phyloP scores from a whole-genome alignment of 192 early-diverging fungal genomes.

The Rhizophagus prolifer region DNA sequence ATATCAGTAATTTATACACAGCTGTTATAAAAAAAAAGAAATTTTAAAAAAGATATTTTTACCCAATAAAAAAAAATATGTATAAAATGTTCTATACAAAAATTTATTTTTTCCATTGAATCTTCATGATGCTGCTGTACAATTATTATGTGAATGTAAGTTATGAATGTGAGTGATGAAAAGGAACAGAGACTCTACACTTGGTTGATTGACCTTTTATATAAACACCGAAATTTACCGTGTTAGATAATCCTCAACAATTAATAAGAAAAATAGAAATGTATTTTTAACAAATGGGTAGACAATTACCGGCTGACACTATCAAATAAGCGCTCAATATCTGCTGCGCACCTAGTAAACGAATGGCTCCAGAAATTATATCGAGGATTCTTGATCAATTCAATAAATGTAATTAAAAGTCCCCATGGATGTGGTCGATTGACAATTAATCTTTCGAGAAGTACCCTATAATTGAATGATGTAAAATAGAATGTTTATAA shows the following conservation, averaged over 20 bases:
- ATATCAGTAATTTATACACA: too few relatives aligned
- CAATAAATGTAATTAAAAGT: slow-evolving; percentile 95
- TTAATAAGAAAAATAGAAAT: neutral
- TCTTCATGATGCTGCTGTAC: neutral
- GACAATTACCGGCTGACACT: slow-evolving; percentile 55
- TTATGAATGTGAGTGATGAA: slow-evolving; percentile 14
- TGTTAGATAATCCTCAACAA: neutral
- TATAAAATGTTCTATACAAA: neutral
- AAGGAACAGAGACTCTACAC: slow-evolving; percentile 31
- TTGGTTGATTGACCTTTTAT: slow-evolving; percentile 40
- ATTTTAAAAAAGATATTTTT: neutral
- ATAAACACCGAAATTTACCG: slow-evolving; percentile 6
- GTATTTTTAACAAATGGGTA: neutral
- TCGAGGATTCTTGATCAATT: slow-evolving; percentile 87
- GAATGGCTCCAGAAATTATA: slow-evolving; percentile 61
- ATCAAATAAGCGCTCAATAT: slow-evolving; percentile 78
- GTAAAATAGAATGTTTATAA: neutral
- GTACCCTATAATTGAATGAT: slow-evolving; percentile 55
- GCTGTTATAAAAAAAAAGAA: too few relatives aligned
- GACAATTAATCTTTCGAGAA: slow-evolving; percentile 93
- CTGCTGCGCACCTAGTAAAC: slow-evolving; percentile 69
- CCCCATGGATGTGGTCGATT: slow-evolving; percentile 98
- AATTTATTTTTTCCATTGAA: neutral
- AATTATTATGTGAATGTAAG: slow-evolving; percentile 12
- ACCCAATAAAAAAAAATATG: neutral